Evolutionary conservation across 2,329 filamentous ascomycete species (phyloP).

Genomic region (Verruconis gallopava): DNA sequence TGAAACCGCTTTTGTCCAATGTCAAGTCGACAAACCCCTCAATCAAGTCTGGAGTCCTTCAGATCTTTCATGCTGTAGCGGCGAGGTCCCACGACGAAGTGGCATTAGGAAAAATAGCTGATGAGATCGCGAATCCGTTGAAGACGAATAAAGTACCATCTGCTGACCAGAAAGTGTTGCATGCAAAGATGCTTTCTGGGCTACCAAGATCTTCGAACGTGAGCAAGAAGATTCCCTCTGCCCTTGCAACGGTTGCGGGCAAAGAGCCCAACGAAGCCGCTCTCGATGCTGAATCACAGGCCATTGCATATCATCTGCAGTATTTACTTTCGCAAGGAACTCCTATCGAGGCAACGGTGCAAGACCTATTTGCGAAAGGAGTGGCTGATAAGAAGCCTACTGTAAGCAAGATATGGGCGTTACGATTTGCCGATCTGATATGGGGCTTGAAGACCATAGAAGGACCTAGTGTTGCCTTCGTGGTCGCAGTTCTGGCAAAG

Average conservation of each 20-base stretch:
- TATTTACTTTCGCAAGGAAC: constrained; percentile 48
- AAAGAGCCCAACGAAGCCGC: constrained; percentile 88
- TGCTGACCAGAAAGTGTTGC: constrained; percentile 69
- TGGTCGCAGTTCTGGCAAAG: constrained; percentile 38
- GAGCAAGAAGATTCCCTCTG: constrained; percentile 52
- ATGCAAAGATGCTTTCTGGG: constrained; percentile 66
- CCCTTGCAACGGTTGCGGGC: constrained; percentile 53
- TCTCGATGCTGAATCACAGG: constrained; percentile 59
- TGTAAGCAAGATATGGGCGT: constrained; percentile 67
- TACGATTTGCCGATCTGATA: constrained; percentile 59
- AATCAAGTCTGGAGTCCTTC: constrained; percentile 63
- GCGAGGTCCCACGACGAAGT: constrained; percentile 45
- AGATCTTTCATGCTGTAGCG: constrained; percentile 61
- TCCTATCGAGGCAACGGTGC: constrained; percentile 50
- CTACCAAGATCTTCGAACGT: constrained; percentile 48
- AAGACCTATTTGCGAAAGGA: constrained; percentile 68
- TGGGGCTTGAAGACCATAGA: constrained; percentile 41
- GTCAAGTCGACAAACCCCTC: constrained; percentile 75
- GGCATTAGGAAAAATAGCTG: constrained; percentile 52
- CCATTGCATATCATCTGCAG: constrained; percentile 53
- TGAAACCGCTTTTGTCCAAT: constrained; percentile 82
- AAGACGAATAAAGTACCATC: constrained; percentile 74
- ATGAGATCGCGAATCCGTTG: constrained; percentile 67
- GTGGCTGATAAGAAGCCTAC: constrained; percentile 71
- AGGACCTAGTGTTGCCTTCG: constrained; percentile 27